Percentiles rank a stretch among this genome's conserved stretches.
phyloP scores from a whole-genome alignment of 805 yeast species.

The Candida awuae region DNA sequence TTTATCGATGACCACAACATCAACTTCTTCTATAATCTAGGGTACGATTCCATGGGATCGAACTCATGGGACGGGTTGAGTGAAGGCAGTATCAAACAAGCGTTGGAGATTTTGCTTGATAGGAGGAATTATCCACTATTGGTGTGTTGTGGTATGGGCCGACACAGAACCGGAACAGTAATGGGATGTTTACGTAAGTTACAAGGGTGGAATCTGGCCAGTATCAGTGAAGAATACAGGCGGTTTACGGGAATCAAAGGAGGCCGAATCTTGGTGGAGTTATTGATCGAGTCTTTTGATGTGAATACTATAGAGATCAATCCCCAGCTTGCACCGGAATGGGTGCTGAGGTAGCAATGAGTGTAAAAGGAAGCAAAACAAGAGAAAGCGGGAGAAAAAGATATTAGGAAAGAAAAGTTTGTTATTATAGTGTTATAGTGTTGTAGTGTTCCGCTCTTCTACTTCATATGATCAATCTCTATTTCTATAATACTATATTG shows the following conservation, averaged over 20 bases:
- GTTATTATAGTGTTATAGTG: no score
- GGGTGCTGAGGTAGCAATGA: constrained; percentile 31
- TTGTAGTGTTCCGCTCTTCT: no score
- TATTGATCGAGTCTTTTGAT: constrained; percentile 71
- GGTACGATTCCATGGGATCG: constrained; percentile 38
- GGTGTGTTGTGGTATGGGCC: constrained; percentile 97
- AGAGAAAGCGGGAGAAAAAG: no score
- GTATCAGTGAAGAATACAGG: constrained; percentile 88
- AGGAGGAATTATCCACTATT: constrained; percentile 73
- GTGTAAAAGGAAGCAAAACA: no score
- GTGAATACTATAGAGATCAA: constrained; percentile 36
- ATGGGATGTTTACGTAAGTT: constrained; percentile 86
- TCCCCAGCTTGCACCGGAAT: constrained; percentile 37
- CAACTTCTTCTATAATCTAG: constrained; percentile 72
- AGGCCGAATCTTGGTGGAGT: constrained; percentile 85
- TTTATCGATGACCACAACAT: constrained; percentile 71
- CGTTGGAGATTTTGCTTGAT: constrained; percentile 67
- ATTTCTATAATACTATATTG: no score
- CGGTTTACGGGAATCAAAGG: constrained; percentile 90
- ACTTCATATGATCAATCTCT: no score
- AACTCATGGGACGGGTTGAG: constrained; percentile 97
- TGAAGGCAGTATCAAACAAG: constrained; percentile 70
- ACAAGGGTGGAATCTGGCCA: constrained; percentile 96
- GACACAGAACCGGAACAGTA: constrained; percentile 96
- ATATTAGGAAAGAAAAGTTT: no score